phyloP scores from a whole-genome alignment of 2,329 filamentous ascomycete genomes.

The Ceratocystis cubensis region DNA sequence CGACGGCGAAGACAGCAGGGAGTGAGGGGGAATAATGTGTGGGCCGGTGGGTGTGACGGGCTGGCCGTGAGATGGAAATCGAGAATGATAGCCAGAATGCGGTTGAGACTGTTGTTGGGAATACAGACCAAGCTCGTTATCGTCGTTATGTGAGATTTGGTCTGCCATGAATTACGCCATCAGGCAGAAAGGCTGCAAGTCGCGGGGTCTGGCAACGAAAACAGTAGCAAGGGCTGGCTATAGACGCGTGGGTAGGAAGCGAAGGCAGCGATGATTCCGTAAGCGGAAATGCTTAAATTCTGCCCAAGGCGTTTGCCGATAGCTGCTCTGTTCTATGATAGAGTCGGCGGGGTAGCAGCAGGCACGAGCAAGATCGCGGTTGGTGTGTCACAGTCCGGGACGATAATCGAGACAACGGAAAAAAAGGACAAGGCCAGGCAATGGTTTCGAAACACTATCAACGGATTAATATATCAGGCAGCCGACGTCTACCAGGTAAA shows the following conservation, averaged over 20 bases:
- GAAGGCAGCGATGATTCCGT: no score
- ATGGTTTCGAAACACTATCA: not conserved
- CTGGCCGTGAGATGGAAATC: conserved; percentile 1
- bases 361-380: conserved; percentile 3
- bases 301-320: no score
- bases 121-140: conserved; percentile 20
- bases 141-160: conserved; percentile 36
- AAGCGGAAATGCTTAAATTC: no score
- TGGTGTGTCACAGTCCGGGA: not conserved
- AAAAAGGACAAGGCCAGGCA: not conserved
- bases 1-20: not conserved
- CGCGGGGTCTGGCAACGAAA: conserved; percentile 5
- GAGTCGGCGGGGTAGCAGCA: conserved; percentile 2
- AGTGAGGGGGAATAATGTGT: not conserved
- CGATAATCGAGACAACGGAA: not conserved
- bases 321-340: no score
- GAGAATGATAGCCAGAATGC: not conserved
- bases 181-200: conserved; percentile 34
- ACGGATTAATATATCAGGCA: not conserved
- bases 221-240: not conserved
- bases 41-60: not conserved
- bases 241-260: no score
- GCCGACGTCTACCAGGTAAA: not conserved
- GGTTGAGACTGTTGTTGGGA: conserved; percentile 10
- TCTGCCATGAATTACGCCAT: conserved; percentile 60